Base-by-base conservation (phyloP, 1,284 basidiomycete species). In the Caloboletus firmus region DNA sequence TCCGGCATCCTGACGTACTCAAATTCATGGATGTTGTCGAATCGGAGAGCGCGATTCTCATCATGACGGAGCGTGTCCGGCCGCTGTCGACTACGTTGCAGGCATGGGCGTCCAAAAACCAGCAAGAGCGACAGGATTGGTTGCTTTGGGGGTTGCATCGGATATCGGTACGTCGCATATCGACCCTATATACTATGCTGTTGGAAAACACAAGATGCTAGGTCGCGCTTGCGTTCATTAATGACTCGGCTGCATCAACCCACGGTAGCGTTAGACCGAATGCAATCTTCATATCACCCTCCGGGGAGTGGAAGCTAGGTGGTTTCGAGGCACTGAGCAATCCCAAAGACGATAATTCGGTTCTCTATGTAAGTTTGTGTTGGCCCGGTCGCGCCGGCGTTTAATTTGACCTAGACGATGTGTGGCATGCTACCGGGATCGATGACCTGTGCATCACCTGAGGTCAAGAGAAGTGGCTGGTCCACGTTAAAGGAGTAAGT, bases 281-380 rank as follows among this genome's bases (percentile, higher is more conserved):
- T 54, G 87, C 91, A 2, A 82, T 99, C 58, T 98, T 97, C 68
- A 83, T 98, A 54, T 89, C 92, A 7, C 84, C 85, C 0, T 92
- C 94, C 1, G 93, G 96, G 20, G 97, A 99, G 75, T 99, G 95
- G 96, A 91, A 91, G 66, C 76, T 99, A 9, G 95, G 91, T 30
- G 96, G 96, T 1, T 95, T 99, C 65, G 97, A 99, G 63, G 74
- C 95, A 1, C 73, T 98, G 63, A 95, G 89, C 63, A 90, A 79
- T 63, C 78, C 87, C 4, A 88, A 83, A 64, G 93, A 95, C 52
- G 83, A 88, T n/a, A 69, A 77, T 44, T 79, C 89, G 11, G 79
- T 91, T 26, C 74, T 95, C 68, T 93, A 93, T 77, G 92, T 93
- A 72, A 72, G 87, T 67, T n/a, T 55, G 32, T 39, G 22, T 62